Base-by-base conservation (phyloP, 129 eudicot genomes). In the Centrapalus pauciflorus region DNA sequence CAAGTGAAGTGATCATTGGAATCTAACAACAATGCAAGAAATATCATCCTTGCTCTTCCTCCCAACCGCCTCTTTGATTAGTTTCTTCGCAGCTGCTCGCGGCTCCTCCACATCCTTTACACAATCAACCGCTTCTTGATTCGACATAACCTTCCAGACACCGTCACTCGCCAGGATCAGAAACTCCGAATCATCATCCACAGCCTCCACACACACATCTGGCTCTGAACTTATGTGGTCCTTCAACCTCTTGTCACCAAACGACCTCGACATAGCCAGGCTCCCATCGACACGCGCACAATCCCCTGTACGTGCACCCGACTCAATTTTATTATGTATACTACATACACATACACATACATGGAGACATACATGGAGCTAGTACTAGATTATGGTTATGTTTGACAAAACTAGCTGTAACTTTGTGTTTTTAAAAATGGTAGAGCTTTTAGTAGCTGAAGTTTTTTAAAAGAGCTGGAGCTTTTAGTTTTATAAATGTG, bases 271-370 rank as follows among this genome's bases (percentile, higher is more conserved):
- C 57, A 91, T 95, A 0, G 90, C 95, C 74, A 91, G 67, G 57
- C 80, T 84, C 14, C 95, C 98, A 66, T 91, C 98, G 32, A 91
- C 98, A 4, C 98, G 84, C 2, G 98, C 55, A 67, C 90, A 95
- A 63, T 87, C 96, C 62, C 98, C 97, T 90, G 73, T 35, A 67
- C 16, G 6, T 7, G 25, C 5, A n/a, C n/a, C n/a, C n/a, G n/a
- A n/a, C n/a, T n/a, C n/a, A n/a, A n/a, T n/a, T n/a, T n/a, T n/a
- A n/a, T n/a, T n/a, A n/a, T n/a, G n/a, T n/a, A n/a, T n/a, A n/a
- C n/a, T n/a, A n/a, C n/a, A n/a, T n/a, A n/a, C n/a, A n/a, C n/a
- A n/a, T n/a, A n/a, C n/a, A n/a, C n/a, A n/a, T n/a, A n/a, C n/a
- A n/a, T n/a, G n/a, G n/a, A n/a, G n/a, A n/a, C n/a, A n/a, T n/a